A percentile compares a stretch with the other conserved stretches of the same genome.
These are phyloP conservation scores for Aspergillus nomiae DNA, from an alignment of 2,329 filamentous ascomycete genomes.

Conservation along the genomic window DNA sequence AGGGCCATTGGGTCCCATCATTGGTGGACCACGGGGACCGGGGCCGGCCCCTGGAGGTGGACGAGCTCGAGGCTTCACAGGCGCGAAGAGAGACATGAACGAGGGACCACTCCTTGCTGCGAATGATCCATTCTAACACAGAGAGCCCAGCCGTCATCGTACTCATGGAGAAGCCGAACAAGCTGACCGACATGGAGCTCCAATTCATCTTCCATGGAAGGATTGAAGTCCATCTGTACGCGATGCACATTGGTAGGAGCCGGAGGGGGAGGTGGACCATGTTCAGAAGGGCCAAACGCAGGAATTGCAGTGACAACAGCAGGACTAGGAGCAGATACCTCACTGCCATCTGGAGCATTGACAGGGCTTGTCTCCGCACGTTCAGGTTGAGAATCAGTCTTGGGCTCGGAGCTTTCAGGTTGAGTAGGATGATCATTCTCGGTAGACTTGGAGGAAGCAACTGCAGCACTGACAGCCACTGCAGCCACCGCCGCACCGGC, in stretches of 20 bases:
- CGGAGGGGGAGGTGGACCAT: slow-evolving; percentile 51
- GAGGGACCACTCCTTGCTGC: slow-evolving; percentile 87
- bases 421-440: slow-evolving; percentile 23
- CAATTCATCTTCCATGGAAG: slow-evolving; percentile 90
- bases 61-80: slow-evolving; percentile 77
- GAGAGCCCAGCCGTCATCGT: slow-evolving; percentile 97
- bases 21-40: slow-evolving; percentile 34
- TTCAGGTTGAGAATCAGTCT: slow-evolving; percentile 24
- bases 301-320: slow-evolving; percentile 16
- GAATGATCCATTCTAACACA: slow-evolving; percentile 89
- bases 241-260: slow-evolving; percentile 76
- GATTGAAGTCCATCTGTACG: slow-evolving; percentile 90
- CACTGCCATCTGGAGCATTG: slow-evolving; percentile 24
- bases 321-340: slow-evolving; percentile 13
- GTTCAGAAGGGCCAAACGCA: slow-evolving; percentile 21
- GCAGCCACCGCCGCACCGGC: slow-evolving; percentile 41
- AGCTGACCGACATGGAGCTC: slow-evolving; percentile 78
- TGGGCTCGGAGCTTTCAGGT: slow-evolving; percentile 24
- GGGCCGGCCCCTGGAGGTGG: slow-evolving; percentile 36
- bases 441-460: slow-evolving; percentile 20
- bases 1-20: slow-evolving; percentile 38
- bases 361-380: slow-evolving; percentile 27
- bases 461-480: slow-evolving; percentile 43
- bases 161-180: slow-evolving; percentile 88
- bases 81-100: slow-evolving; percentile 88